Evolutionary conservation across 768 basidiomycete species (phyloP), one percentile per base, ranked within the genome.

Genomic region (Auricularia sp.): DNA sequence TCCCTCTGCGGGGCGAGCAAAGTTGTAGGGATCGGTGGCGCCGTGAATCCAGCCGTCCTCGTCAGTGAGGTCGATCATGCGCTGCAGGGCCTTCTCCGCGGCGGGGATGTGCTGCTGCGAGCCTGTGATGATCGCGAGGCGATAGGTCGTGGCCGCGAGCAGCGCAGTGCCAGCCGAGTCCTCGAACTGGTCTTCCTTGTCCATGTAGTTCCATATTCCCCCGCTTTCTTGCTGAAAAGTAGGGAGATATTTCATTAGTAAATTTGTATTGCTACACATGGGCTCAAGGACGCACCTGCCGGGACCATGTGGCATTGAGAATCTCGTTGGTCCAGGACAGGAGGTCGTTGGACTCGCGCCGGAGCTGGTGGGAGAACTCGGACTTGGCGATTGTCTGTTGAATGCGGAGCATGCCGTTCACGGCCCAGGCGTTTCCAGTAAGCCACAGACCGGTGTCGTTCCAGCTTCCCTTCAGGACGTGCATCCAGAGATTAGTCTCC

Each of bases 341-440:
- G 23, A 79, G 69, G 64, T 77, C 72, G 12, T 63, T 61, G 56
- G 68, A 66, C 66, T 79, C 73, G 43, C 65, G 64, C 3, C 59
- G 68, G 75, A 79, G 76, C 1, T 65, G 39, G 33, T 66, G 61
- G 12, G 64, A 68, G 62, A 64, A 76, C 8, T 65, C 62, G 14
- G 73, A 74, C 66, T 70, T 70, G 43, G 71, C 66, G 66, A 80
- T 78, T 1, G 77, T 79, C 21, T 73, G 74, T 36, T 71, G 70
- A 5, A 79, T 77, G n/a, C 77, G 71, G 33, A 76, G 62, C 75
- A 80, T 80, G 23, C 78, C 78, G 12, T 71, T 66, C 16, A 75
- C 76, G 3, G 77, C 78, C 78, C 78, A 79, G 18, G 69, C 78
- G 62, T 79, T 78, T 4, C 56, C 56, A 11, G 56, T 59, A 29